Conservation (phyloP, 2,329 filamentous ascomycete genomes). For the Botrytis hyacinthi region DNA sequence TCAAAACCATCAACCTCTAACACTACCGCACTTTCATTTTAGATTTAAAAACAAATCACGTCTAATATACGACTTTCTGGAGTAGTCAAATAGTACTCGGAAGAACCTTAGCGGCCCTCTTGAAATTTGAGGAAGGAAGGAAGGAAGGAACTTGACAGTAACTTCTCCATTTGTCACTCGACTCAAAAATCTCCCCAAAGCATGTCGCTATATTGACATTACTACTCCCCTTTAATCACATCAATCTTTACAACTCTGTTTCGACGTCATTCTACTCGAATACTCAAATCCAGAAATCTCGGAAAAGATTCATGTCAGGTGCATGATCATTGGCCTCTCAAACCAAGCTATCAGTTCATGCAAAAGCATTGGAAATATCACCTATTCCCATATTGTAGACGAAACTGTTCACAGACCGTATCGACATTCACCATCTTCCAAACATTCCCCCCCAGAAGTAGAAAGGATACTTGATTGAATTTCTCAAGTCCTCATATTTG, state of each 20-base stretch:
- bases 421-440: constrained; percentile 16
- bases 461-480: background rate
- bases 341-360: constrained; percentile 27
- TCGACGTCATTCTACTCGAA: constrained; percentile 24
- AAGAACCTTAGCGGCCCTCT: background rate
- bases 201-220: background rate
- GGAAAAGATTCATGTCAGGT: constrained; percentile 13
- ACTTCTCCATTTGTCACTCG: background rate
- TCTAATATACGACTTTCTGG: background rate
- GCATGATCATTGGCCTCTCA: constrained; percentile 23
- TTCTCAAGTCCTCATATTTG: background rate
- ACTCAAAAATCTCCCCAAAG: background rate
- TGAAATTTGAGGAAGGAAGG: constrained; percentile 1
- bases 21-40: background rate
- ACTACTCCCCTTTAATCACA: background rate
- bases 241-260: constrained; percentile 23
- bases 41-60: background rate
- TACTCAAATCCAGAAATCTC: background rate
- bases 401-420: background rate
- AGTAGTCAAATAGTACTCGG: background rate
- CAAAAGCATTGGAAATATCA: constrained; percentile 2
- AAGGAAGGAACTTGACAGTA: background rate
- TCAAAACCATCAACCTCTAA: background rate
- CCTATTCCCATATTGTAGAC: background rate
- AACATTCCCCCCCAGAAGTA: background rate